phyloP scores from a whole-genome alignment of 805 yeast species.

The Saccharomycopsis sp. region DNA sequence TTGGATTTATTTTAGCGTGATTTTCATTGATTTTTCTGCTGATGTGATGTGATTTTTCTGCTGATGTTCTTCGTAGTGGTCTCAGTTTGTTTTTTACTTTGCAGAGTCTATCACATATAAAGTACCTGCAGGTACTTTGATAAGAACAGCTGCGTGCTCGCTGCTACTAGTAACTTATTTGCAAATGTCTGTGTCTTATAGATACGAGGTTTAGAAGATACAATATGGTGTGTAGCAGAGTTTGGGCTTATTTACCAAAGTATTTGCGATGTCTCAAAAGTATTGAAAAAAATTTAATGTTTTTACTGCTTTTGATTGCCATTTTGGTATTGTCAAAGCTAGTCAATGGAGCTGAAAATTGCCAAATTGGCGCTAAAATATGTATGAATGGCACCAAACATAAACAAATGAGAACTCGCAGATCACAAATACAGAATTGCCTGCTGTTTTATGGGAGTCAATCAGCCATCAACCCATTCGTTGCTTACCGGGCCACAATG shows the following conservation, averaged over 20 bases:
- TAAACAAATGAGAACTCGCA: neutral
- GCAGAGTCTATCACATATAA: neutral
- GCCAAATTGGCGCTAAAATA: neutral
- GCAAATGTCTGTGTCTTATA: neutral
- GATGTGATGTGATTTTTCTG: neutral
- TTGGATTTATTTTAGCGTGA: neutral
- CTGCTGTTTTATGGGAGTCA: neutral
- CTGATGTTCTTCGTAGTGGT: neutral
- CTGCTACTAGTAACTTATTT: neutral
- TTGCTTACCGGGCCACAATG: neutral
- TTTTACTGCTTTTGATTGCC: neutral
- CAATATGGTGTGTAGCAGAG: neutral
- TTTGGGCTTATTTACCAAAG: neutral
- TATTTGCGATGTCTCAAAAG: neutral
- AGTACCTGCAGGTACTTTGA: neutral
- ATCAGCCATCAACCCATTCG: neutral
- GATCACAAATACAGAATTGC: no score
- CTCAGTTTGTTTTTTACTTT: neutral
- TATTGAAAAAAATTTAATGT: neutral
- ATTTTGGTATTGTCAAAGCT: neutral
- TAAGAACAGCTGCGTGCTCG: neutral
- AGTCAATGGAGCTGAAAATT: neutral
- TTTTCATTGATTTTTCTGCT: neutral
- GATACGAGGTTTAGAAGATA: neutral
- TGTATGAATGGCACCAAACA: neutral